phyloP scores from a whole-genome alignment of 2,329 filamentous ascomycete genomes.

The Penicillium sp. region DNA sequence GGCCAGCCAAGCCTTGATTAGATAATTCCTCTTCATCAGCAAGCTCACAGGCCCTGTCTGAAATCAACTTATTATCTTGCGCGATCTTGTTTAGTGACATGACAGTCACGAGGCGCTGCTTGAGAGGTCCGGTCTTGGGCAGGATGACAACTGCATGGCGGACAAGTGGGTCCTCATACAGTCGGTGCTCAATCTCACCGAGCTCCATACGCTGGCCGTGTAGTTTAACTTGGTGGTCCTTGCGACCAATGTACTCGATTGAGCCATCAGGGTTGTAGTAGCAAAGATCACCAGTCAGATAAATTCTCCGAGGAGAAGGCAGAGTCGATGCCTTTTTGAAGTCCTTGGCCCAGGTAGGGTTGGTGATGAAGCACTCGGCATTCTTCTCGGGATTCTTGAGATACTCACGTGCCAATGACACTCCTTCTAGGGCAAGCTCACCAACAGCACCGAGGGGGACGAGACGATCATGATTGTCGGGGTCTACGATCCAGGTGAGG shows the following conservation, averaged over 20 bases:
- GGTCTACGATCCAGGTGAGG: slow-evolving; percentile 36
- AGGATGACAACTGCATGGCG: slow-evolving; percentile 45
- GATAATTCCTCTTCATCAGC: slow-evolving; percentile 25
- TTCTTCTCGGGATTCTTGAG: slow-evolving; percentile 39
- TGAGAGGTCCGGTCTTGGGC: slow-evolving; percentile 43
- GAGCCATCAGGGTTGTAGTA: slow-evolving; percentile 36
- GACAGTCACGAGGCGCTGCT: slow-evolving; percentile 47
- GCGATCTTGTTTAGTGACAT: slow-evolving; percentile 35
- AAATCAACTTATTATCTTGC: slow-evolving; percentile 24
- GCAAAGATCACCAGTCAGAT: slow-evolving; percentile 34
- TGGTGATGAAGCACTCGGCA: slow-evolving; percentile 26
- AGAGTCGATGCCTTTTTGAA: slow-evolving; percentile 11
- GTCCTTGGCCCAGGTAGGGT: slow-evolving; percentile 27
- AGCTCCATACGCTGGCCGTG: slow-evolving; percentile 65
- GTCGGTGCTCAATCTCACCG: slow-evolving; percentile 46
- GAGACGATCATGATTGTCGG: slow-evolving; percentile 30
- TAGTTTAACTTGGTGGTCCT: slow-evolving; percentile 66
- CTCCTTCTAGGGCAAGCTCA: slow-evolving; percentile 40
- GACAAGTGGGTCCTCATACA: slow-evolving; percentile 32
- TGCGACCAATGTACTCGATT: slow-evolving; percentile 52
- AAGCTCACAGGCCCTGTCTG: slow-evolving; percentile 34
- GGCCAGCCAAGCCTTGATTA: slow-evolving; percentile 24
- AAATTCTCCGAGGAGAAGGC: slow-evolving; percentile 20
- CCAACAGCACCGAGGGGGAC: slow-evolving; percentile 39
- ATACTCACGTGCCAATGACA: slow-evolving; percentile 40